Evolutionary conservation across 1,139 yeast genomes (phyloP).

Genomic region (Hyphopichia wangnamkhiaoensis): DNA sequence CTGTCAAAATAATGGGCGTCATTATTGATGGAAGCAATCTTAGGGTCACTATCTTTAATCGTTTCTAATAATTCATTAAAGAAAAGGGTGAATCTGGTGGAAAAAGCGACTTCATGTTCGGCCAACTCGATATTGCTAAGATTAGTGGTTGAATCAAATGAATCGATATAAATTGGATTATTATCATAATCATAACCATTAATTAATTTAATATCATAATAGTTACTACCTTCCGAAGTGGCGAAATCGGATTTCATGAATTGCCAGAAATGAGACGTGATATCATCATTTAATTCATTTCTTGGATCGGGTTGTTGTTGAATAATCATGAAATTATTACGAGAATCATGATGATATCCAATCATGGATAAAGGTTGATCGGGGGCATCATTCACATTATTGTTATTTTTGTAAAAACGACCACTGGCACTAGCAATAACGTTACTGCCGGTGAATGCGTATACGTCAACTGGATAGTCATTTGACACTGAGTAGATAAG

Average conservation of each 20-base stretch:
- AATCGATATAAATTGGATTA: background rate
- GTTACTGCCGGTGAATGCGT: background rate
- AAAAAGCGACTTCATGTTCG: conserved; percentile 20
- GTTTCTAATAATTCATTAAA: conserved; percentile 17
- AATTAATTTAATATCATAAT: conserved; percentile 13
- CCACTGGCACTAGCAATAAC: background rate
- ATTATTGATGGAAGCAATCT: conserved; percentile 23
- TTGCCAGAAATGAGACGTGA: conserved; percentile 15
- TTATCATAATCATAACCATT: conserved; percentile 23
- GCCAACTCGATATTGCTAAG: background rate
- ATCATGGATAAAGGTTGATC: conserved; percentile 6
- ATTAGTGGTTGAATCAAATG: background rate
- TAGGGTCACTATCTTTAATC: conserved; percentile 25
- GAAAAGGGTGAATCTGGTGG: conserved; percentile 16
- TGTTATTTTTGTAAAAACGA: background rate
- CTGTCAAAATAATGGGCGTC: conserved; percentile 28
- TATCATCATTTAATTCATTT: conserved; percentile 9
- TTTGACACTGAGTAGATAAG: conserved; percentile 2
- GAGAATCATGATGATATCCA: conserved; percentile 18
- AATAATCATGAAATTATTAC: conserved; percentile 16
- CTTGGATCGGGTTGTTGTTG: conserved; percentile 12
- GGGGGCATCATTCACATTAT: no score
- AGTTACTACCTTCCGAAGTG: conserved; percentile 11
- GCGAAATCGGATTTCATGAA: conserved; percentile 12
- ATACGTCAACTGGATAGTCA: background rate